Percentiles rank a stretch among this genome's conserved stretches.
Conservation (phyloP, 257 asterid species). For the Leptodermis oblonga region DNA sequence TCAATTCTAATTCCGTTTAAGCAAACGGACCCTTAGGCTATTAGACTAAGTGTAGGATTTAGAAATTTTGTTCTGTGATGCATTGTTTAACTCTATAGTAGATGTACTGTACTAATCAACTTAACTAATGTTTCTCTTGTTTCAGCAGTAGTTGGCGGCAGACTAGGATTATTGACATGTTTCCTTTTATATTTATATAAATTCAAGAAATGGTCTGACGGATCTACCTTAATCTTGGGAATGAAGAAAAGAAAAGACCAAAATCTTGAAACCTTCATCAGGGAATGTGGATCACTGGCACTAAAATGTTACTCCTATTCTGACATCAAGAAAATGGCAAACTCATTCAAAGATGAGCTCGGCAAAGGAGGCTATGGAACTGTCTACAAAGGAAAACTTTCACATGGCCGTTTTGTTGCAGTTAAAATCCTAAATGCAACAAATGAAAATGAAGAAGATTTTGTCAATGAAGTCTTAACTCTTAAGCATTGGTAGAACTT, state of each 20-base stretch:
- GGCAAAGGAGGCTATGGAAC: background rate
- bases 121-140: background rate
- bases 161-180: background rate
- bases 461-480: conserved; percentile 11
- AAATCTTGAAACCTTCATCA: background rate
- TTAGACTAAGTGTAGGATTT: too few species aligned
- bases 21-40: too few species aligned
- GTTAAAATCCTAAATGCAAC: background rate
- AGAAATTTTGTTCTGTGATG: too few species aligned
- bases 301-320: background rate
- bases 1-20: too few species aligned
- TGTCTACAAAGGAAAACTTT: background rate
- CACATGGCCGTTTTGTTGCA: background rate
- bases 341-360: background rate
- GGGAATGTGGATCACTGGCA: background rate
- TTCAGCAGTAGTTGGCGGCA: background rate
- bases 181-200: background rate
- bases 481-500: conserved; percentile 28
- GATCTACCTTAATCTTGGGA: background rate
- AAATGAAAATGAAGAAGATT: background rate
- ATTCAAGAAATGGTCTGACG: background rate
- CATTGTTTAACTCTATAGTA: too few species aligned
- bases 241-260: background rate
- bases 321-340: background rate
- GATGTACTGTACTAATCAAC: too few species aligned